Evolutionary conservation across 2,329 filamentous ascomycete genomes (phyloP), one percentile per base, ranked within the genome.

Genomic region (Hansfordia pulvinata): DNA sequence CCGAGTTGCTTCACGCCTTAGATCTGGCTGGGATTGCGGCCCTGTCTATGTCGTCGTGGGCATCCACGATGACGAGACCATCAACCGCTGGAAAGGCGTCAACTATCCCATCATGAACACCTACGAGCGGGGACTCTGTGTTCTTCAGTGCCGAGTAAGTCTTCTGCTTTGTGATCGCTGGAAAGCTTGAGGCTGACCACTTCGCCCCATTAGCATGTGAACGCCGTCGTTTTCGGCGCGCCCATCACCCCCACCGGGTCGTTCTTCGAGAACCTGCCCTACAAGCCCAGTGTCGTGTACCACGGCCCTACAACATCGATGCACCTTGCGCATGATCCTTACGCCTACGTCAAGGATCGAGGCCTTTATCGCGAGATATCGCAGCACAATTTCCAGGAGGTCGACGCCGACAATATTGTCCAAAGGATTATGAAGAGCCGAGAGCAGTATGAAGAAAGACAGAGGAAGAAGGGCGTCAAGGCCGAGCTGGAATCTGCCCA

Each of bases 51-150:
- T 98, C n/a, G 72, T 96, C 22, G 86, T 84, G 3, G 90, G 90
- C 25, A 76, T 98, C 14, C 90, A 98, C 53, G 82, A 93, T 43
- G 90, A 98, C 50, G 74, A 79, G 36, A 85, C 93, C 33, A 93
- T 98, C 53, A 98, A 98, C 54, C 64, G 78, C 43, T 92, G 85
- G 80, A 96, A 96, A 56, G 88, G 90, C 19, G 68, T 94, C 42
- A 98, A 98, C 58, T 98, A 94, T 49, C 90, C 90, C 15, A 96
- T 98, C 57, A 98, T 98, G 90, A 98, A 96, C 60, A 86, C 93
- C 30, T 93, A 88, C 44, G 90, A 98, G 61, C 78, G 90, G 21
- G 86, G 86, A 2, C 72, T 98, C 13, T 98, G 90, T 49, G 88
- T 96, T 17, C 60, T 96, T 35, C 90, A 98, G 47, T 98, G 90